phyloP scores from a whole-genome alignment of 306 rosid species.

The Casuarina glauca region DNA sequence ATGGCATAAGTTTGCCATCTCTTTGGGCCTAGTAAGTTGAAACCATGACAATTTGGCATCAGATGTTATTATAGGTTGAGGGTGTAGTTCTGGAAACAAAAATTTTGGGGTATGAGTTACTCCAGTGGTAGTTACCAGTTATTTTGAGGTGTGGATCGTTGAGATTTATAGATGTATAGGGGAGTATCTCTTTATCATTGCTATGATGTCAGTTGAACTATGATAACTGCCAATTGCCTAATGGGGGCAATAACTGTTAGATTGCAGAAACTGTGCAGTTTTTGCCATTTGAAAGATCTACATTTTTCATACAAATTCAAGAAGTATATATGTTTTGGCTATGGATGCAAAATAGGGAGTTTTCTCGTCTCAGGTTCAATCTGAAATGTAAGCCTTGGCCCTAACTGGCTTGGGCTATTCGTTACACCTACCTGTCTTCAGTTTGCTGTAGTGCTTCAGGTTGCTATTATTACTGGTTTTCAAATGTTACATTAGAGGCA shows the following conservation, averaged over 20 bases:
- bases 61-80: conserved; percentile 1
- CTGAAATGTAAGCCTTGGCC: background rate
- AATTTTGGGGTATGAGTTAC: background rate
- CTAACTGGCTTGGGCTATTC: background rate
- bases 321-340: background rate
- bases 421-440: background rate
- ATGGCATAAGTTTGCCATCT: background rate
- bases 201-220: conserved; percentile 4
- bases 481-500: background rate
- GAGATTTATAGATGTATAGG: background rate
- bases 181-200: conserved; percentile 5
- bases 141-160: background rate
- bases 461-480: background rate
- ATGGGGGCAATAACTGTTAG: conserved; percentile 1
- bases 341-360: background rate
- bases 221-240: conserved; percentile 17
- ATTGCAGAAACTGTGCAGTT: background rate
- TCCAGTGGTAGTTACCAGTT: background rate
- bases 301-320: background rate
- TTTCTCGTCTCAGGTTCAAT: background rate
- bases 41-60: background rate
- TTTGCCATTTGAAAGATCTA: background rate
- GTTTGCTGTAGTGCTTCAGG: background rate
- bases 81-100: background rate
- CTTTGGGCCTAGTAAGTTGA: background rate